Conservation (phyloP, 495 filamentous ascomycete genomes). For the Lasiosphaeria miniovina region DNA sequence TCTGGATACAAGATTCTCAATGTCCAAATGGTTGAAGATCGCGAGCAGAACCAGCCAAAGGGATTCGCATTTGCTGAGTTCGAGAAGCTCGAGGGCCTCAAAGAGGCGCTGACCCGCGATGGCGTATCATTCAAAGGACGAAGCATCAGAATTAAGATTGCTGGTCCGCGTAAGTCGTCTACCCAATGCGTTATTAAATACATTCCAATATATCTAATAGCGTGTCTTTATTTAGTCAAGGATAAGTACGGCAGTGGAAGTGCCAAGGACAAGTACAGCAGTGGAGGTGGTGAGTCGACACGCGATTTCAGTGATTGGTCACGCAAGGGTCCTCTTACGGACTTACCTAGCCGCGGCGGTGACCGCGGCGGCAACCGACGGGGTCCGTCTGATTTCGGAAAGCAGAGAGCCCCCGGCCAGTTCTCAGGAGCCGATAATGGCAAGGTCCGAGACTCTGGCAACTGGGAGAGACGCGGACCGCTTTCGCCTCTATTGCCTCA, state of each 20-base stretch:
- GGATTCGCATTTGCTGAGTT: slow-evolving; percentile 98
- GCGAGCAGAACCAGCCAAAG: slow-evolving; percentile 85
- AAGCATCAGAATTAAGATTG: slow-evolving; percentile 72
- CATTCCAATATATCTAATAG: slow-evolving; percentile 22
- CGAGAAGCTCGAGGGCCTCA: slow-evolving; percentile 78
- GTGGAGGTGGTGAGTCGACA: slow-evolving; percentile 39
- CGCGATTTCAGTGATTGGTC: slow-evolving; percentile 64
- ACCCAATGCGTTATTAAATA: not conserved
- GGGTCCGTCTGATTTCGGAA: slow-evolving; percentile 36
- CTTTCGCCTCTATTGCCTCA: slow-evolving; percentile 63
- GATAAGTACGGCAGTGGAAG: too few species aligned
- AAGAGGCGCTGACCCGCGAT: slow-evolving; percentile 82
- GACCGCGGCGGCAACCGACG: slow-evolving; percentile 47
- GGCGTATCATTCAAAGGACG: slow-evolving; percentile 78
- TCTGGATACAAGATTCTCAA: slow-evolving; percentile 78
- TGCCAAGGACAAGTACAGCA: slow-evolving; percentile 64
- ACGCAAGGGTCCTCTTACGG: slow-evolving; percentile 83
- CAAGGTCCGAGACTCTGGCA: slow-evolving; percentile 80
- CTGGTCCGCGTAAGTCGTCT: slow-evolving; percentile 42
- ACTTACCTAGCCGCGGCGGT: slow-evolving; percentile 47
- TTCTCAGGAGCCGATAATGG: slow-evolving; percentile 57
- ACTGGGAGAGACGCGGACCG: slow-evolving; percentile 95
- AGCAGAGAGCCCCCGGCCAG: slow-evolving; percentile 37
- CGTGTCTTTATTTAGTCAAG: slow-evolving; percentile 44
- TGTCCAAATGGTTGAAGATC: slow-evolving; percentile 94